Evolutionary conservation across 2,329 filamentous ascomycete genomes (phyloP).

Genomic region (Macrophomina pseudophaseolina): DNA sequence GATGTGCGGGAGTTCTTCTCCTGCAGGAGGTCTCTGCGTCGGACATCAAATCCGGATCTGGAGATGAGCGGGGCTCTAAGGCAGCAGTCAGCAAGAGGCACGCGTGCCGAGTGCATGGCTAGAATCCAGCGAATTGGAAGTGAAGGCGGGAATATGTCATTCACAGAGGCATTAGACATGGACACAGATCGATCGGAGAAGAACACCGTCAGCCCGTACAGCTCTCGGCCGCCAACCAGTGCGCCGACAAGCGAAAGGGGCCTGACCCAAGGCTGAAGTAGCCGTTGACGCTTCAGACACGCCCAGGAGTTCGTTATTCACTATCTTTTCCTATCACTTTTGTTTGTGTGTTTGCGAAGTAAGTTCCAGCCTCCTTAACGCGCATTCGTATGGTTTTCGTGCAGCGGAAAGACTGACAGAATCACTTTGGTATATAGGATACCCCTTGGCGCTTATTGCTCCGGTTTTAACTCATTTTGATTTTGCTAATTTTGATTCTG

Average conservation of each 20-base stretch:
- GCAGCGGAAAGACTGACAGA: neutral
- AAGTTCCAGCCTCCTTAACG: neutral
- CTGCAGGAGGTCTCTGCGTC: neutral
- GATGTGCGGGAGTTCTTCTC: neutral
- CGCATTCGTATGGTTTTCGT: too few species aligned
- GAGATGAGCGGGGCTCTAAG: neutral
- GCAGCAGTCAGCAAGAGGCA: neutral
- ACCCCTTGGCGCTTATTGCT: neutral
- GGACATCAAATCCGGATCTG: neutral
- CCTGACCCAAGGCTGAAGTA: neutral
- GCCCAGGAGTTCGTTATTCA: neutral
- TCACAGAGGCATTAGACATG: neutral
- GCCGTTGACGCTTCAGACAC: neutral
- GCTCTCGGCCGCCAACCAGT: constrained; percentile 5
- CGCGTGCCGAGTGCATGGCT: neutral
- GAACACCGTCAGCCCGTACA: neutral
- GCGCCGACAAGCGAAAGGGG: constrained; percentile 2
- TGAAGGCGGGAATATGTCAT: neutral
- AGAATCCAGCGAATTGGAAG: neutral
- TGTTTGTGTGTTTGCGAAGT: neutral
- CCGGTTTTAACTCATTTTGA: neutral
- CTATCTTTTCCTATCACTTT: neutral
- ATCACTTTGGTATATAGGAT: neutral
- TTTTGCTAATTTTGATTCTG: neutral
- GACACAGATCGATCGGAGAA: neutral